Conservation (phyloP, 2,329 filamentous ascomycete genomes). For the Dactylellina leptospora region DNA sequence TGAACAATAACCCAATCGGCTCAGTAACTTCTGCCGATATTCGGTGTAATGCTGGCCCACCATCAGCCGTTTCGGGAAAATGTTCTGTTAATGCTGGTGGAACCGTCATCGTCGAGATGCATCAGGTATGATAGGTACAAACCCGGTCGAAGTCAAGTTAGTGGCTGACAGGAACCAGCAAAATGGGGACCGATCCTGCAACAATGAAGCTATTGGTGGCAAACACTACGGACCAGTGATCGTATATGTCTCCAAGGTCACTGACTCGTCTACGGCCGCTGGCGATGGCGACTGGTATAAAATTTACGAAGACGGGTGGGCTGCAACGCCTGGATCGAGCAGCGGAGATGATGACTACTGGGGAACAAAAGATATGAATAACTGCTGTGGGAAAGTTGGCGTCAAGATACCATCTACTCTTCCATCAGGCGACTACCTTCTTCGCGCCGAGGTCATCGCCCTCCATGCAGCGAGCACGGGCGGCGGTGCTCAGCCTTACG, state of each 20-base stretch:
- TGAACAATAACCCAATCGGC: conserved; percentile 66
- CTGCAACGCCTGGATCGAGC: conserved; percentile 60
- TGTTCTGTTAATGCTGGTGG: conserved; percentile 63
- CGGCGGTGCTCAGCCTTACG: conserved; percentile 61
- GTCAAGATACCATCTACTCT: conserved; percentile 66
- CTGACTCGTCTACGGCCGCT: conserved; percentile 63
- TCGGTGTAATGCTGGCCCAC: conserved; percentile 64
- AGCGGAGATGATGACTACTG: conserved; percentile 62
- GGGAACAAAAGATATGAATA: conserved; percentile 62
- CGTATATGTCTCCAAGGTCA: conserved; percentile 66
- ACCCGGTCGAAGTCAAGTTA: conserved; percentile 37
- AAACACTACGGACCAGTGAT: conserved; percentile 67
- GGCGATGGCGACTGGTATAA: conserved; percentile 66
- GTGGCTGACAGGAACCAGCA: conserved; percentile 62
- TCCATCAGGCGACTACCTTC: conserved; percentile 66
- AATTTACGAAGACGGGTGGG: conserved; percentile 65
- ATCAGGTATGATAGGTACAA: conserved; percentile 61
- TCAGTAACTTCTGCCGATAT: conserved; percentile 65
- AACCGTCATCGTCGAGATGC: conserved; percentile 68
- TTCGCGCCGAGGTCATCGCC: conserved; percentile 67
- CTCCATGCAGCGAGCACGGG: conserved; percentile 65
- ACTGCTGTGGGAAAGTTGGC: conserved; percentile 63
- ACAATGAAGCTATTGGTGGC: conserved; percentile 66
- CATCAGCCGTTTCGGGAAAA: conserved; percentile 60
- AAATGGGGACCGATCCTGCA: conserved; percentile 63